A percentile compares a stretch with the other conserved stretches of the same genome.
Conservation (phyloP, 805 yeast genomes). For the Vanderwaltozyma polyspora region DNA sequence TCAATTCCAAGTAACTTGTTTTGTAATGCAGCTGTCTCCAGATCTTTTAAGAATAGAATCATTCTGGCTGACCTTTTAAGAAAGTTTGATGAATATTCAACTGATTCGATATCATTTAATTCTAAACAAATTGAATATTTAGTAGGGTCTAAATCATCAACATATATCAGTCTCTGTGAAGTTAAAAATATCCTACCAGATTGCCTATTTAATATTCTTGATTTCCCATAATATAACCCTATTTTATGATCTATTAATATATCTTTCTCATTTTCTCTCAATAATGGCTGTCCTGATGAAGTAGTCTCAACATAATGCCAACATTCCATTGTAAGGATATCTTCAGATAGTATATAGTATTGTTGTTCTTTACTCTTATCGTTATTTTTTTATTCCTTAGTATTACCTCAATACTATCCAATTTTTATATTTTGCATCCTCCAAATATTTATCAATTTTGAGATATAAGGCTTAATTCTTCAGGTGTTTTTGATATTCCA, state of each 20-base stretch:
- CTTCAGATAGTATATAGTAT: not conserved
- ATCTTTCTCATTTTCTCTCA: conserved; percentile 39
- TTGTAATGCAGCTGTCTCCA: not conserved
- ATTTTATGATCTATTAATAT: conserved; percentile 42
- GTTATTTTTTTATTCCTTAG: too few relatives aligned
- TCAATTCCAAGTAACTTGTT: not conserved
- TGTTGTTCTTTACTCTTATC: too few relatives aligned
- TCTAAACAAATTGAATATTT: conserved; percentile 38
- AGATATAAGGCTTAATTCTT: too few relatives aligned
- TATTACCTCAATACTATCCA: too few relatives aligned
- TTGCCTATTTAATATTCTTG: conserved; percentile 52
- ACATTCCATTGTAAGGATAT: conserved; percentile 10
- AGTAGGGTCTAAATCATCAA: conserved; percentile 40
- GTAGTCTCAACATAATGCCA: conserved; percentile 31
- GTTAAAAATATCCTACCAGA: conserved; percentile 74
- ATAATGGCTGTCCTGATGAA: conserved; percentile 30
- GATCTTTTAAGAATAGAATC: conserved; percentile 29
- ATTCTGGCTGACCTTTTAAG: conserved; percentile 72
- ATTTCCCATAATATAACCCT: conserved; percentile 72
- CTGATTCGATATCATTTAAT: conserved; percentile 30
- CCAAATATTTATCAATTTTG: too few relatives aligned
- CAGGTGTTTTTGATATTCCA: too few relatives aligned
- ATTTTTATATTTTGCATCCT: too few relatives aligned
- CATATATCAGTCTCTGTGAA: conserved; percentile 56
- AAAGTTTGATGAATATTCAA: conserved; percentile 44